These are phyloP conservation scores for Penicillium taxi DNA, from an alignment of 495 filamentous ascomycete genomes.

Conservation along the genomic window DNA sequence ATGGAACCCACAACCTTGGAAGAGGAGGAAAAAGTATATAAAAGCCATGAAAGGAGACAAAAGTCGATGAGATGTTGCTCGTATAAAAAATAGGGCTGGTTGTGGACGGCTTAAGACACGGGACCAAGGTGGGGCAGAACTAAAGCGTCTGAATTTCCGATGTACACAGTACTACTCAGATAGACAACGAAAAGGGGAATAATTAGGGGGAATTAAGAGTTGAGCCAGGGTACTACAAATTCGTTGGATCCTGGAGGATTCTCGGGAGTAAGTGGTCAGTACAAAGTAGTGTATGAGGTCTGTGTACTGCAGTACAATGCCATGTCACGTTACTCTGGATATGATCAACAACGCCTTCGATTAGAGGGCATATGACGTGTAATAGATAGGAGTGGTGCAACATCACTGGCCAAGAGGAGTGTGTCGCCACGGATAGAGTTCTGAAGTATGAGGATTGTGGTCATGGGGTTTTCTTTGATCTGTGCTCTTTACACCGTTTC, in stretches of 20 bases:
- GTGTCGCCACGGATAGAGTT: slow-evolving; percentile 19
- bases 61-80: slow-evolving; percentile 4
- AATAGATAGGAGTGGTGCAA: slow-evolving; percentile 8
- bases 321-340: too few species aligned
- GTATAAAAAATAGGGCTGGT: slow-evolving; percentile 8
- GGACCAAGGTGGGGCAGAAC: slow-evolving; percentile 15
- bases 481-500: too few species aligned
- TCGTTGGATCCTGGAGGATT: too few species aligned
- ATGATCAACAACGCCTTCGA: too few species aligned
- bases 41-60: background rate
- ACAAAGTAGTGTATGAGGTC: too few species aligned
- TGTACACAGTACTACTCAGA: slow-evolving; percentile 2
- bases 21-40: too few species aligned
- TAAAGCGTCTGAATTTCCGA: background rate
- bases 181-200: slow-evolving; percentile 10
- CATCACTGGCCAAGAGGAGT: slow-evolving; percentile 16
- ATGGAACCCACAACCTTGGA: too few species aligned
- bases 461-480: slow-evolving; percentile 12
- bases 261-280: too few species aligned
- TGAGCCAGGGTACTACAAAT: too few species aligned
- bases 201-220: slow-evolving; percentile 18
- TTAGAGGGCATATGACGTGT: slow-evolving; percentile 7
- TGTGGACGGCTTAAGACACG: slow-evolving; percentile 16
- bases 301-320: too few species aligned
- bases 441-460: slow-evolving; percentile 9